Conservation (phyloP, 1,284 basidiomycete species). For the Grifola frondosa region DNA sequence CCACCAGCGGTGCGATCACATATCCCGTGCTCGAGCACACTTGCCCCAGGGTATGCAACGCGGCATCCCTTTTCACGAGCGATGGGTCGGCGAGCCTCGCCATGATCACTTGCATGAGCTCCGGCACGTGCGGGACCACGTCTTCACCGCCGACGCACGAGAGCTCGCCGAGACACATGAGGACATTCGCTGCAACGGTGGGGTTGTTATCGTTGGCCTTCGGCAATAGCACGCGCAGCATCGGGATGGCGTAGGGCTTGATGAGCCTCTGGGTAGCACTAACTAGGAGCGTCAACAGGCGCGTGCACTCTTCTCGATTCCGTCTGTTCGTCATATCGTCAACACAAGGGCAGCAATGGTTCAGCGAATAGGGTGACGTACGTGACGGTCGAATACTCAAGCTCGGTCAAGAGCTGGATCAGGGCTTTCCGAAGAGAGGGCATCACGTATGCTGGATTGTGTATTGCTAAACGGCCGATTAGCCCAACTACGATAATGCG, state of each 20-base stretch:
- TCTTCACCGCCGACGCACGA: conserved; percentile 94
- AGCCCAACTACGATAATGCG: conserved; percentile 88
- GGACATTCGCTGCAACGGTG: conserved; percentile 88
- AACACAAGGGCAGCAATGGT: conserved; percentile 27
- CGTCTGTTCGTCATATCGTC: conserved; percentile 42
- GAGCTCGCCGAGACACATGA: conserved; percentile 94
- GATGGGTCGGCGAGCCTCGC: conserved; percentile 86
- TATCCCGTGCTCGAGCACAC: conserved; percentile 96
- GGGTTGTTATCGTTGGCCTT: conserved; percentile 87
- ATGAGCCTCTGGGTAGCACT: conserved; percentile 92
- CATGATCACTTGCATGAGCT: conserved; percentile 90
- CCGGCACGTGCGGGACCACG: conserved; percentile 78
- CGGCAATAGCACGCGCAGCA: conserved; percentile 87
- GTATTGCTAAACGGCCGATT: conserved; percentile 91
- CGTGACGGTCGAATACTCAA: conserved; percentile 94
- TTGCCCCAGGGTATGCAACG: conserved; percentile 91
- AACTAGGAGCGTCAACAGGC: conserved; percentile 83
- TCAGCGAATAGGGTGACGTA: conserved; percentile 29
- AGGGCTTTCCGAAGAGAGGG: conserved; percentile 94
- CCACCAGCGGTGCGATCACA: conserved; percentile 88
- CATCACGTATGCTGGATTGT: conserved; percentile 99
- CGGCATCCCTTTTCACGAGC: conserved; percentile 88
- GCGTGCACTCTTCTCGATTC: conserved; percentile 91
- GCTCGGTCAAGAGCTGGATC: conserved; percentile 94
- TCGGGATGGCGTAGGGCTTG: conserved; percentile 96